Evolutionary conservation across 352 stramenopile species (phyloP).

Genomic region (Globisporangium iwayamae): DNA sequence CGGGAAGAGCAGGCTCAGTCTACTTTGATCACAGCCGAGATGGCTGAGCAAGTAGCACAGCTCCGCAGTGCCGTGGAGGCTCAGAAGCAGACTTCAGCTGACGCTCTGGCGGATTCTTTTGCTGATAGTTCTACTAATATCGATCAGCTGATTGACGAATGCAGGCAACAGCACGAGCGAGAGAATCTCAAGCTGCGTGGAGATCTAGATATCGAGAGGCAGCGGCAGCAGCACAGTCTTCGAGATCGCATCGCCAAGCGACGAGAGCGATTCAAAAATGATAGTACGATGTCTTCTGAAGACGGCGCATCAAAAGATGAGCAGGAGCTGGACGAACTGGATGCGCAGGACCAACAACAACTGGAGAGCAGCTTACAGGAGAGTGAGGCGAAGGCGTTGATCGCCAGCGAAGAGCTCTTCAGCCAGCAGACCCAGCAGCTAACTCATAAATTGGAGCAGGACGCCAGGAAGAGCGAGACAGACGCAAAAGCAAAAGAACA

Average conservation of each 20-base stretch:
- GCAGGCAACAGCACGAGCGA: slow-evolving; percentile 17
- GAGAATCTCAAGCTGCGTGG: slow-evolving; percentile 18
- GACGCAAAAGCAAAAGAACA: slow-evolving; percentile 13
- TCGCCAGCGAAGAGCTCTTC: neutral
- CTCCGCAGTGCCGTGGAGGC: slow-evolving; percentile 19
- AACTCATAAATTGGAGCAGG: slow-evolving; percentile 11
- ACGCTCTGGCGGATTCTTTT: slow-evolving; percentile 19
- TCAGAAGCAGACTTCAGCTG: slow-evolving; percentile 9
- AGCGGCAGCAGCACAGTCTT: slow-evolving; percentile 27
- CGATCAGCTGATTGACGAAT: slow-evolving; percentile 19
- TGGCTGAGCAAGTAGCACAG: slow-evolving; percentile 9
- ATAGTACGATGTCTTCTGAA: neutral
- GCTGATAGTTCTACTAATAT: slow-evolving; percentile 17
- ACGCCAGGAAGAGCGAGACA: slow-evolving; percentile 14
- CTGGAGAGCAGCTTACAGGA: slow-evolving; percentile 8
- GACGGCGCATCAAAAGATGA: neutral
- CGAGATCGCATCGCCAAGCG: slow-evolving; percentile 25
- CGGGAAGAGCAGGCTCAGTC: slow-evolving; percentile 20
- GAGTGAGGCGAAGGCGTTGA: slow-evolving; percentile 1
- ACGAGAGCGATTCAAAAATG: slow-evolving; percentile 5
- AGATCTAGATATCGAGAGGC: slow-evolving; percentile 24
- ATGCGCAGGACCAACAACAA: neutral
- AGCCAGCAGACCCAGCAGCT: neutral
- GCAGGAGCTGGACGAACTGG: neutral
- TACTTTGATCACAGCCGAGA: slow-evolving; percentile 18